Base-by-base conservation (phyloP, 2,329 filamentous ascomycete species). In the Grosmannia penicillata region DNA sequence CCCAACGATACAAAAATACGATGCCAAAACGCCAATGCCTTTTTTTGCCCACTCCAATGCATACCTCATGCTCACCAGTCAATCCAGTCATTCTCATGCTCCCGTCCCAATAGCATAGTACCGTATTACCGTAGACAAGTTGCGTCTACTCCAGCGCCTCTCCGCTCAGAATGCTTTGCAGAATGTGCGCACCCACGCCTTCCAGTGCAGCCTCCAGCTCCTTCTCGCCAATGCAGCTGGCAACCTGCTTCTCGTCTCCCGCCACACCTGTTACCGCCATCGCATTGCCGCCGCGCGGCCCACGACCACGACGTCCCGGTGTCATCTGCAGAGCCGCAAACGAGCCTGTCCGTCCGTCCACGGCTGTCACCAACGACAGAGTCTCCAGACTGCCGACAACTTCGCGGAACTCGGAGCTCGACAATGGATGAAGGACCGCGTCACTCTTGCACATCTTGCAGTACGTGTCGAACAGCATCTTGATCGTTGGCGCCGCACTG, bases 341-440 rank as follows among this genome's bases (percentile, higher is more conserved):
- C 46, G 70, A 82, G 33, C 74, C 82, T 36, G 64, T 79, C 63
- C 72, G 84, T 49, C 63, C 82, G 62, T 70, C 84, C 53, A 61
- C 82, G 51, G 60, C 78, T 58, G 55, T 79, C 6, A 95, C 69
- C 18, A 96, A 63, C 2, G 84, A 87, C 33, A 94, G 62, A 0
- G 87, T 91, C 62, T 98, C 91, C 37, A 98, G 60, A 49, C 84
- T 93, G 26, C 81, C 78, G 17, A 95, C 68, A 6, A 98, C 87
- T 57, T 98, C 91, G 41, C 86, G 76, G 57, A 98, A 98, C 56
- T 98, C 91, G 6, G 85, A 91, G 51, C 75, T 81, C 2, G 85
- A 91, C 3, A 98, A 71, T 1, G 89, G 83, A 48, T 94, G 86
- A 3, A 98, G 70, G 9, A 93, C 68, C n/a, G 86, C 82, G 51